Evolutionary conservation across 495 filamentous ascomycete species (phyloP).

Genomic region (Viridothelium virens): DNA sequence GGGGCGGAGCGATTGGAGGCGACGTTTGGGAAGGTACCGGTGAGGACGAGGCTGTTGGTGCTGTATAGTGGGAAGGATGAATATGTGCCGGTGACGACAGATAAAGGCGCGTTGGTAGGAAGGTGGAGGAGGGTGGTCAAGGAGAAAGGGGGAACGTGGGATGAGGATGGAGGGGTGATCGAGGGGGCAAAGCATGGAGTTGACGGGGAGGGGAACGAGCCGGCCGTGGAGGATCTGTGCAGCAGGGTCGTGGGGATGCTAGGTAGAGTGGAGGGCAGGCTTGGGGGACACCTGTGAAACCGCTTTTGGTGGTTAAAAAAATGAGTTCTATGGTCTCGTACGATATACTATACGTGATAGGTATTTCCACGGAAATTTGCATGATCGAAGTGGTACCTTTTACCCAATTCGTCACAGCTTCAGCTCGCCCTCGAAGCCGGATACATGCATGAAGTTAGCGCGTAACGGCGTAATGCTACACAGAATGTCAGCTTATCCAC

Average conservation of each 20-base stretch:
- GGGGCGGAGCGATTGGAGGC: constrained; percentile 39
- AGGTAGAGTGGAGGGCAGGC: constrained; percentile 33
- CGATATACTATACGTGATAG: background rate
- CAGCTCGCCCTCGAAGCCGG: constrained; percentile 60
- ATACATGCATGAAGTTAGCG: constrained; percentile 82
- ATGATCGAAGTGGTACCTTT: too few relatives aligned
- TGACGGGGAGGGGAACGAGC: constrained; percentile 35
- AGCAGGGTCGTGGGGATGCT: constrained; percentile 52
- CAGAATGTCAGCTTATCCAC: constrained; percentile 10
- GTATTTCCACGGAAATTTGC: too few relatives aligned
- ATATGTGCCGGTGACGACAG: constrained; percentile 53
- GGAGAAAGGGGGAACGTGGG: constrained; percentile 43
- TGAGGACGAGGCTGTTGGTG: constrained; percentile 50
- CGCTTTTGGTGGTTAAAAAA: background rate
- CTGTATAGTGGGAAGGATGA: constrained; percentile 69
- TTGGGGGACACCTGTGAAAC: background rate
- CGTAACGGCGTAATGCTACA: constrained; percentile 78
- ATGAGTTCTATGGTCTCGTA: background rate
- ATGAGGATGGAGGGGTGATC: constrained; percentile 49
- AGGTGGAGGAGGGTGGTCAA: constrained; percentile 51
- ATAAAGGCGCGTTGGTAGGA: constrained; percentile 55
- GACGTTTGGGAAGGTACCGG: constrained; percentile 49
- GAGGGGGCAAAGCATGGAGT: constrained; percentile 57
- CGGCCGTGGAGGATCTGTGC: constrained; percentile 45
- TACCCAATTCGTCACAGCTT: constrained; percentile 57